Conservation (phyloP, 805 yeast species). For the Yarrowia sp. region DNA sequence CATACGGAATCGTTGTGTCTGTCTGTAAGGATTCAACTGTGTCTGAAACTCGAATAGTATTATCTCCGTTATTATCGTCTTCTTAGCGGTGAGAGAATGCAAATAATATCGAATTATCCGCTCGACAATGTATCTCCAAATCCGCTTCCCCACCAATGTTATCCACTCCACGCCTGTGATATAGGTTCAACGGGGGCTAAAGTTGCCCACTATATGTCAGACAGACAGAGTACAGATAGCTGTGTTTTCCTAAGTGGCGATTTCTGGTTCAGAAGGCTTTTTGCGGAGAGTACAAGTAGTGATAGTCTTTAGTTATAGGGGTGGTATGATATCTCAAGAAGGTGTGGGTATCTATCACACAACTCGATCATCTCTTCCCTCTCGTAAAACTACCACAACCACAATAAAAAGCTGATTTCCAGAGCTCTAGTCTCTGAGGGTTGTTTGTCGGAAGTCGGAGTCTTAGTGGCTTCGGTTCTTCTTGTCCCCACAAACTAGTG, state of each 20-base stretch:
- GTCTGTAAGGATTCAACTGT: too few species aligned
- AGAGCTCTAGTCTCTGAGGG: too few species aligned
- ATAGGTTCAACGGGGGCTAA: slow-evolving; percentile 20
- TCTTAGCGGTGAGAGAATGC: background rate
- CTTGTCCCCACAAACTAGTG: slow-evolving; percentile 1
- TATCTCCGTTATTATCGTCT: background rate
- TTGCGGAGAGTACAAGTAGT: background rate
- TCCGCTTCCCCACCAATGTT: too few species aligned
- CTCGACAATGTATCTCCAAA: too few species aligned
- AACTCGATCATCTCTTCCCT: too few species aligned
- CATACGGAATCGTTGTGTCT: too few species aligned
- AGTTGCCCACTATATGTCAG: slow-evolving; percentile 22
- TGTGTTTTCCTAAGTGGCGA: too few species aligned
- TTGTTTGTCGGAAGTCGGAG: background rate
- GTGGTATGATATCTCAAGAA: too few species aligned
- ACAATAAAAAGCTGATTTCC: too few species aligned
- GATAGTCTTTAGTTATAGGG: background rate
- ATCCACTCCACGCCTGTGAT: background rate
- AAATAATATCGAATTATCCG: background rate
- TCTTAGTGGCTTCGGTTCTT: background rate
- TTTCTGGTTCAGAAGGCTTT: background rate
- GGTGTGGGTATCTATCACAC: too few species aligned
- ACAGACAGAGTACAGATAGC: too few species aligned
- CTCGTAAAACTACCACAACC: too few species aligned
- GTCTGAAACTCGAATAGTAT: background rate